These are phyloP conservation scores for Aspergillus sojae DNA, from an alignment of 2,329 filamentous ascomycete genomes.

Conservation along the genomic window DNA sequence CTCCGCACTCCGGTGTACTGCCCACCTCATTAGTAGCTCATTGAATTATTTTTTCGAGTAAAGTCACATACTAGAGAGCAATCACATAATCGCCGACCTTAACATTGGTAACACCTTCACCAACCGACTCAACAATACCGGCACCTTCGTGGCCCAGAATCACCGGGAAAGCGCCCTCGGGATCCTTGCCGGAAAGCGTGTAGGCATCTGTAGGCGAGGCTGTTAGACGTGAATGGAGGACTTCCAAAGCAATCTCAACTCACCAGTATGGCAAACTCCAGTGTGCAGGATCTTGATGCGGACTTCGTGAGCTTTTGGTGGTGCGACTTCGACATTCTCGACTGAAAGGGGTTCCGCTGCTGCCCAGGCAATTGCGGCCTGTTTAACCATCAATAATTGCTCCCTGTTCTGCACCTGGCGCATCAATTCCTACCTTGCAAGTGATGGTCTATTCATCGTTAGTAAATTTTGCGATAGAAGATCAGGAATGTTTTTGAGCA, in stretches of 20 bases:
- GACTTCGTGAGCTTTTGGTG: slow-evolving; percentile 90
- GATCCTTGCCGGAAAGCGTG: slow-evolving; percentile 93
- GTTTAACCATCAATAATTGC: neutral
- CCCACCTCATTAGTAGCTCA: neutral
- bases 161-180: slow-evolving; percentile 90
- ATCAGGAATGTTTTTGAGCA: neutral
- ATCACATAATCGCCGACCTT: slow-evolving; percentile 92
- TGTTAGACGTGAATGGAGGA: neutral
- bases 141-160: slow-evolving; percentile 89
- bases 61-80: slow-evolving; percentile 72
- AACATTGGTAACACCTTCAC: slow-evolving; percentile 91
- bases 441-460: slow-evolving; percentile 76
- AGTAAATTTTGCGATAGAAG: neutral
- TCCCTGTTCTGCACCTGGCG: neutral
- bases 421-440: slow-evolving; percentile 66
- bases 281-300: slow-evolving; percentile 97
- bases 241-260: neutral
- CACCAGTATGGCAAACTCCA: slow-evolving; percentile 96
- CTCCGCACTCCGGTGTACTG: slow-evolving; percentile 92
- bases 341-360: slow-evolving; percentile 85
- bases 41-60: neutral
- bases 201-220: slow-evolving; percentile 70
- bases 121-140: slow-evolving; percentile 88
- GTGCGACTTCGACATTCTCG: slow-evolving; percentile 89
- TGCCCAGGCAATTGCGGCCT: slow-evolving; percentile 95